Evolutionary conservation across 179 eudicot genomes (phyloP), one percentile per base, ranked within the genome.

Genomic region (Nepenthes alata): DNA sequence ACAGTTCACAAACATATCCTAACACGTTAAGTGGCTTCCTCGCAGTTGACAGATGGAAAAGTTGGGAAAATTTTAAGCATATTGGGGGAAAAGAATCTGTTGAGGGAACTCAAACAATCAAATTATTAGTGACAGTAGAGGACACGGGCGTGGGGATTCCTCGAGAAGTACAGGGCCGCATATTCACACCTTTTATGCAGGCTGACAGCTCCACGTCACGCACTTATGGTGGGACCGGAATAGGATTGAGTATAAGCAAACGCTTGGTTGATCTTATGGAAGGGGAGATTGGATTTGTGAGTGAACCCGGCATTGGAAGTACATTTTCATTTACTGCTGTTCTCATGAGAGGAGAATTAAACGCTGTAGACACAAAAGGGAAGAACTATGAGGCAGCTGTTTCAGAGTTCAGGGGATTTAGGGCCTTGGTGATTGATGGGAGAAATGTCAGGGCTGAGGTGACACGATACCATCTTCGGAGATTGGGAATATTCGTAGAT

Each of bases 181-280:
- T 94, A 57, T 94, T 94, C 75, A 87, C 67, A 61, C 99, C 99
- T 13, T 94, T 94, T 67, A 85, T 94, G 97, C 99, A 94, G 77
- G 99, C 91, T 15, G 99, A 90, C 73, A 90, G 97, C 71, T 90
- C 97, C 36, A 90, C 97, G 50, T 90, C 99, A 14, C 75, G 99
- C 39, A 87, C 73, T 15, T 82, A 94, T 65, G 99, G 99, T 57
- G 98, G 98, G 37, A 93, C 98, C 8, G 98, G 98, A 47, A 93
- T 93, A 45, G 98, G 98, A 12, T 72, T 93, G 79, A 93, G 98
- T 78, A 93, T 93, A 53, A 81, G 95, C 76, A 85, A 87, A 66
- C 69, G 91, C 44, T 73, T 94, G 61, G 99, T 94, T 52, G 87
- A 75, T 54, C 94, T 87, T 36, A 94, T 94, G 99, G 89, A 82